phyloP scores from a whole-genome alignment of 2,329 filamentous ascomycete genomes.

The Pseudonectria foliicola region DNA sequence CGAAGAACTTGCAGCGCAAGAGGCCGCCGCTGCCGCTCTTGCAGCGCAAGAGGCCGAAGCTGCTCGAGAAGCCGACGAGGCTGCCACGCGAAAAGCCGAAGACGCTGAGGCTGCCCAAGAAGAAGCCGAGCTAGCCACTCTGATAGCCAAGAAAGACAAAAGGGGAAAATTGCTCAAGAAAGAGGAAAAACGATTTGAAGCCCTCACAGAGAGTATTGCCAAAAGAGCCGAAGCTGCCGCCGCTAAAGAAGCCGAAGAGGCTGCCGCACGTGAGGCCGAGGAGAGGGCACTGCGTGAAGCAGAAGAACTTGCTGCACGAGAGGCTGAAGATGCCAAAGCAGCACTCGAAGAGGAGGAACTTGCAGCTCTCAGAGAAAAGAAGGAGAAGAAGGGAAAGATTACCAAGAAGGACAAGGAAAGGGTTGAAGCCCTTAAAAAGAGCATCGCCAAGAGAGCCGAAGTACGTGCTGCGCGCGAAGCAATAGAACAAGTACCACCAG shows the following conservation, averaged over 20 bases:
- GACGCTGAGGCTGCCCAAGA: slow-evolving; percentile 16
- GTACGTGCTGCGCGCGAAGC: slow-evolving; percentile 16
- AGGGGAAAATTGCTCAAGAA: slow-evolving; percentile 10
- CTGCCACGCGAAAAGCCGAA: slow-evolving; percentile 3
- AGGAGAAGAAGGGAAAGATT: slow-evolving; percentile 8
- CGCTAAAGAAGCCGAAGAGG: slow-evolving; percentile 23
- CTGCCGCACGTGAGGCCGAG: slow-evolving; percentile 21
- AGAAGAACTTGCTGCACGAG: neutral
- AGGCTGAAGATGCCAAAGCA: too few species aligned
- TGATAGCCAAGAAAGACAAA: slow-evolving; percentile 16
- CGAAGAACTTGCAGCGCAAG: slow-evolving; percentile 7
- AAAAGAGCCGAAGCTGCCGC: slow-evolving; percentile 11
- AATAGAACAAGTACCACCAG: slow-evolving; percentile 8
- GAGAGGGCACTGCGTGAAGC: slow-evolving; percentile 19
- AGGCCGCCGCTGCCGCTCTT: slow-evolving; percentile 20
- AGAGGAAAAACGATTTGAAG: slow-evolving; percentile 22
- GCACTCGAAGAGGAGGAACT: slow-evolving; percentile 34
- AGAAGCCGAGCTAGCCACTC: slow-evolving; percentile 15
- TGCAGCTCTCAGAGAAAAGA: slow-evolving; percentile 27
- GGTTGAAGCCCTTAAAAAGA: slow-evolving; percentile 13
- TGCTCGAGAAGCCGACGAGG: slow-evolving; percentile 6
- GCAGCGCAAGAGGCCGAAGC: slow-evolving; percentile 6
- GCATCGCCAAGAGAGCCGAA: slow-evolving; percentile 15
- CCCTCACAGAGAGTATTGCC: slow-evolving; percentile 6
- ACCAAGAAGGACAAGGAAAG: slow-evolving; percentile 15